Percentiles rank a stretch among this genome's conserved stretches.
These are phyloP conservation scores for Sarocladium strictum DNA, from an alignment of 2,329 filamentous ascomycete genomes.

Conservation along the genomic window DNA sequence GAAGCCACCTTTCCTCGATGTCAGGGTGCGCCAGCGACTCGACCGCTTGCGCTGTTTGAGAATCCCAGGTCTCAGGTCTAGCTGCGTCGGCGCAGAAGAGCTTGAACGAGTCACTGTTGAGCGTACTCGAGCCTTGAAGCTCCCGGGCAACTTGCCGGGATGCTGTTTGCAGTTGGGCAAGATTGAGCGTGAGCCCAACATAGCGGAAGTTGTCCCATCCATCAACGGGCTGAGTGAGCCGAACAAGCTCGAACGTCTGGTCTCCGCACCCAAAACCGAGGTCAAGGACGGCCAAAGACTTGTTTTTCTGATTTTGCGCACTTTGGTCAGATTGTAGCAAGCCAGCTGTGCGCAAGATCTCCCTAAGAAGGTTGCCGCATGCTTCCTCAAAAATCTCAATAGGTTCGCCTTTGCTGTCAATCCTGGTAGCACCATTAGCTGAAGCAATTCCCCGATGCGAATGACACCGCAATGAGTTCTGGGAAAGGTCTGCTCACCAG, in stretches of 20 bases:
- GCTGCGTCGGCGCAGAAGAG: constrained; percentile 46
- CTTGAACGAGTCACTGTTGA: constrained; percentile 19
- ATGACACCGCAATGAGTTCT: neutral
- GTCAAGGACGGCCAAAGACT: constrained; percentile 37
- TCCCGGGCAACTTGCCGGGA: constrained; percentile 19
- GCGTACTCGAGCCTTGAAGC: neutral
- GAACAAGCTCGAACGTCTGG: constrained; percentile 42
- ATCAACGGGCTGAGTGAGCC: constrained; percentile 16
- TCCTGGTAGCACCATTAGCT: constrained; percentile 20
- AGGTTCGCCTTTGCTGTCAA: constrained; percentile 20
- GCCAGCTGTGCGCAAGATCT: constrained; percentile 38
- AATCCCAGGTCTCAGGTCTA: constrained; percentile 35
- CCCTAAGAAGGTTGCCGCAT: constrained; percentile 39
- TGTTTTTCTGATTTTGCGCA: neutral
- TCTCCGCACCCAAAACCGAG: constrained; percentile 56
- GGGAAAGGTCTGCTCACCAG: constrained; percentile 36
- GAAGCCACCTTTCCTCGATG: constrained; percentile 38
- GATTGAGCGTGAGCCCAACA: constrained; percentile 46
- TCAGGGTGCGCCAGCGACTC: constrained; percentile 18
- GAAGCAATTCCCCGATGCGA: neutral
- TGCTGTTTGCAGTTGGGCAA: constrained; percentile 34
- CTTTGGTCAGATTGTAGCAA: constrained; percentile 22
- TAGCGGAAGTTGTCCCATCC: constrained; percentile 33
- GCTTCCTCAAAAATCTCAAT: constrained; percentile 37
- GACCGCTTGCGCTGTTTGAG: constrained; percentile 18